Base-by-base conservation (phyloP, 2,329 filamentous ascomycete genomes). In the Fusarium irregulare region DNA sequence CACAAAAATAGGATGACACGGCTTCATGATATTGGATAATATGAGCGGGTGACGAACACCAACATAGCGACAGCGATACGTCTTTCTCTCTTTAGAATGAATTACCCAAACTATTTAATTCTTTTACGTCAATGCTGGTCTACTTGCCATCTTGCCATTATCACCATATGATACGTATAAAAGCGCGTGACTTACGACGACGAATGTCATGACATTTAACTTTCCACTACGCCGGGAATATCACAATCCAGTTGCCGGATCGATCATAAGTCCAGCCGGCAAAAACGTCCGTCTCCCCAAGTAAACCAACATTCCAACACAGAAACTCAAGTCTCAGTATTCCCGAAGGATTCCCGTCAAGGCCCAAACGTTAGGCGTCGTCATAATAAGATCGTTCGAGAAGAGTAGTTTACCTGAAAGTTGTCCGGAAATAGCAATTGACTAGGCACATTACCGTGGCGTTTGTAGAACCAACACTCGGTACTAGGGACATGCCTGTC, bases 41-140 rank as follows among this genome's bases (percentile, higher is more conserved):
- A 37, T 6, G 7, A 61, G 41, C 49, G 41, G 41, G 23, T 46
- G n/a, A 4, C 11, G 20, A 46, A 44, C 5, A 23, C 14, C 41
- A 44, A 44, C 41, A 44, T 44, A 51, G 32, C 34, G 30, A 51
- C 48, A 40, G 23, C 13, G 48, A 23, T 25, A 27, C 40, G 32
- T 58, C 46, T 37, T 62, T 46, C 14, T 64, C 27, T 64, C 5
- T 34, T 50, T 46, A 42, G 16, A 27, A 18, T 41, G 13, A 23
- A 50, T 64, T 64, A 64, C 60, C 45, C 51, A 40, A 50, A 20
- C 30, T 28, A 64, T n/a, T 51, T 27, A 41, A 41, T 37, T 23
- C 21, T 23, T 4, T 27, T 14, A 11, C 18, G n/a, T 37, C 9
- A 6, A 11, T n/a, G 18, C 5, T 37, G 9, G 9, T n/a, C 6